Evolutionary conservation across 805 yeast species (phyloP).

Genomic region (Myxozyma udenii): DNA sequence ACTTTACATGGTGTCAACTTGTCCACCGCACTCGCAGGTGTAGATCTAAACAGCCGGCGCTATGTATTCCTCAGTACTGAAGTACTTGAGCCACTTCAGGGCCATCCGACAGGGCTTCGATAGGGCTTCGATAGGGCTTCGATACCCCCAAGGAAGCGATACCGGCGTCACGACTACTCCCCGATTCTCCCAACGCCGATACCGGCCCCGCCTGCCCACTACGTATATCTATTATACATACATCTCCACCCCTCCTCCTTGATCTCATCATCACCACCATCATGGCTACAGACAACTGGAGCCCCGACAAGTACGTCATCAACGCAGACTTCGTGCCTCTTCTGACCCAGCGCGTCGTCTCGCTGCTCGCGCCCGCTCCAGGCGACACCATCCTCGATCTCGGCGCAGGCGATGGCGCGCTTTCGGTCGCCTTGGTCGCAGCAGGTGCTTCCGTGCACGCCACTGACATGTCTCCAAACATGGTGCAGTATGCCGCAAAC

Average conservation of each 20-base stretch:
- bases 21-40: too few relatives aligned
- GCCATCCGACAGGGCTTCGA: too few relatives aligned
- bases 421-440: conserved; percentile 18
- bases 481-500: conserved; percentile 16
- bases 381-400: conserved; percentile 26
- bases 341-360: conserved; percentile 23
- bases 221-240: not conserved
- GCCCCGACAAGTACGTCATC: conserved; percentile 18
- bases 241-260: not conserved
- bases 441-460: conserved; percentile 19
- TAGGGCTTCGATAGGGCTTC: too few relatives aligned
- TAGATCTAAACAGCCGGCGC: too few relatives aligned
- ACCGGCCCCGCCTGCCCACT: not conserved
- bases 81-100: too few relatives aligned
- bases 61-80: too few relatives aligned
- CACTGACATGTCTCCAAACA: conserved; percentile 21
- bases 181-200: not conserved
- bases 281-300: conserved; percentile 17
- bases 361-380: conserved; percentile 13
- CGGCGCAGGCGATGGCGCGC: conserved; percentile 30
- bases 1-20: too few relatives aligned
- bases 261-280: not conserved
- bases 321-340: conserved; percentile 28
- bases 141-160: too few relatives aligned
- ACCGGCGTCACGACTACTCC: too few relatives aligned